Evolutionary conservation across 1,284 basidiomycete genomes (phyloP).

Genomic region (Microbotryum intermedium): DNA sequence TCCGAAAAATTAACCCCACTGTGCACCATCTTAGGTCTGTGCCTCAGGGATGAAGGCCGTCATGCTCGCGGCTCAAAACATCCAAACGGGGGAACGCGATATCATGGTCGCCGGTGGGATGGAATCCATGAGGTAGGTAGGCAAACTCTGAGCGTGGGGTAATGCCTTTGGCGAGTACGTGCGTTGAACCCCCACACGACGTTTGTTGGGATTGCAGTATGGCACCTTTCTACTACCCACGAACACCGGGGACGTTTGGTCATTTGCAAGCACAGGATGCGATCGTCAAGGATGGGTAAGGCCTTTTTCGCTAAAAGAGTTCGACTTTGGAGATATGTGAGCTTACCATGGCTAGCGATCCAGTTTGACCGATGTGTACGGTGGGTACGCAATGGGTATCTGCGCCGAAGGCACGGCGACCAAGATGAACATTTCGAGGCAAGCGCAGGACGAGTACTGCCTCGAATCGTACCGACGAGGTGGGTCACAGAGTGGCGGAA

Average conservation of each 20-base stretch:
- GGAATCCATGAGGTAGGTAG: conserved; percentile 39
- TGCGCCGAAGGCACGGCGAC: conserved; percentile 40
- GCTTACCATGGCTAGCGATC: too few species aligned
- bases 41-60: conserved; percentile 42
- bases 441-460: conserved; percentile 52
- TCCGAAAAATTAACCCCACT: not conserved
- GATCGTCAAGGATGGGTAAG: conserved; percentile 44
- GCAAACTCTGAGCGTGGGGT: too few species aligned
- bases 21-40: conserved; percentile 34
- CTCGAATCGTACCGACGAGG: conserved; percentile 73
- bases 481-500: conserved; percentile 33
- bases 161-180: too few species aligned
- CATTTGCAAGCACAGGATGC: conserved; percentile 35
- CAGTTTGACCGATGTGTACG: conserved; percentile 32
- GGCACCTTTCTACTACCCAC: not conserved
- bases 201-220: conserved; percentile 43
- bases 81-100: conserved; percentile 38
- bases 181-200: too few species aligned
- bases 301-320: conserved; percentile 57
- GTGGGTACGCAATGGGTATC: conserved; percentile 61
- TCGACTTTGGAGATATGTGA: conserved; percentile 15
- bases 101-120: conserved; percentile 42
- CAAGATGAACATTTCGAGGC: conserved; percentile 36
- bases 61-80: conserved; percentile 40
- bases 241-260: conserved; percentile 31